A percentile compares a stretch with the other conserved stretches of the same genome.
phyloP scores from a whole-genome alignment of 352 stramenopile genomes.

The Phytophthora cryptogea region DNA sequence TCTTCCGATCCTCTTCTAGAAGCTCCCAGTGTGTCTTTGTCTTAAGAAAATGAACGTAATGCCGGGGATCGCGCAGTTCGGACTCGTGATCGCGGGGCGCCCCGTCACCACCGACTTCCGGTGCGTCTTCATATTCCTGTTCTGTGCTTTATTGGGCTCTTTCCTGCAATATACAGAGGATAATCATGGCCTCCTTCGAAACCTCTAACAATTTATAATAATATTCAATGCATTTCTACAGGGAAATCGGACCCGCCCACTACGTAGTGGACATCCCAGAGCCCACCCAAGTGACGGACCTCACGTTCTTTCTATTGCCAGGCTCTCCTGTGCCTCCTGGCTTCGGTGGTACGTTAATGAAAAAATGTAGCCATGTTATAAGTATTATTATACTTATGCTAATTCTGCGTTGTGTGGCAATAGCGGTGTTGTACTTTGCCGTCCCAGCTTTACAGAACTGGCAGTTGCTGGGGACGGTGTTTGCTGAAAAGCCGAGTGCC shows the following conservation, averaged over 20 bases:
- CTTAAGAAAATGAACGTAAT: conserved; percentile 26
- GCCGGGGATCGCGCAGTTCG: conserved; percentile 56
- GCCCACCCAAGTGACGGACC: conserved; percentile 60
- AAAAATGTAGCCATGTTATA: conserved; percentile 9
- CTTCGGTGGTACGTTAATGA: conserved; percentile 41
- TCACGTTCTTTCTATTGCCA: conserved; percentile 79
- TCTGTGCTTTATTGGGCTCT: too few species aligned
- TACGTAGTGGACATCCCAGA: conserved; percentile 68
- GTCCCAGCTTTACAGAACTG: conserved; percentile 71
- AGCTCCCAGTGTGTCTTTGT: neutral
- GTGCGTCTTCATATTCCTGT: conserved; percentile 15
- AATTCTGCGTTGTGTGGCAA: conserved; percentile 2
- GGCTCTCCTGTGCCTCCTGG: conserved; percentile 60
- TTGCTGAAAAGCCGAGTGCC: conserved; percentile 69
- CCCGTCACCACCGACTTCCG: conserved; percentile 69
- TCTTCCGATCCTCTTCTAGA: neutral
- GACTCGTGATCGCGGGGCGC: conserved; percentile 66
- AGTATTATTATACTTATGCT: conserved; percentile 5
- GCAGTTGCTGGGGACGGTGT: conserved; percentile 73
- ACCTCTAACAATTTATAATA: conserved; percentile 1
- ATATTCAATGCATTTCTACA: conserved; percentile 15
- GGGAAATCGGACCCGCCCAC: conserved; percentile 63
- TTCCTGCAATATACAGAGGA: neutral
- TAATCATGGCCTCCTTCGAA: neutral
- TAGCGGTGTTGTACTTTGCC: conserved; percentile 75